Evolutionary conservation across 2,329 filamentous ascomycete genomes (phyloP), one percentile per base, ranked within the genome.

Genomic region (Ciborinia camelliae): DNA sequence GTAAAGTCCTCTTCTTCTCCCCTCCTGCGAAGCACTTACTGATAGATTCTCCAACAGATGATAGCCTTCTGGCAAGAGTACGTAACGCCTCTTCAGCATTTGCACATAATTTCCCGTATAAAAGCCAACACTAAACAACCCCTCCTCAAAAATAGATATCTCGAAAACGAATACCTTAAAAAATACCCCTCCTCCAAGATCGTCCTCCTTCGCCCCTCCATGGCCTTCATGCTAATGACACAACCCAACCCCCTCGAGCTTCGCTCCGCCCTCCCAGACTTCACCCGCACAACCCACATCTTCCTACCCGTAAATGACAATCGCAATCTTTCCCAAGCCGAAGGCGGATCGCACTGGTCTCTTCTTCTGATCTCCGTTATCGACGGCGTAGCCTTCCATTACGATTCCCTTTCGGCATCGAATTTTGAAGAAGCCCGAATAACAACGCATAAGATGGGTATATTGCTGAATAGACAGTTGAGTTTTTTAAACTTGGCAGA

Each of bases 51-150:
- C n/a, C 71, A 4, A 59, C 20, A 94, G 90, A 93, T 92, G 72
- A 98, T 99, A 70, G 89, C 92, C 59, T 98, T 99, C 76, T 99
- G 95, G 94, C 91, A 98, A 83, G 94, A 98, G 84, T 96, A 87
- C 72, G 50, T 41, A n/a, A 39, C 12, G 15, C 30, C 30, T 26
- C n/a, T 32, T 52, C 47, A 45, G 59, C 62, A 23, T 20, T 58
- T 57, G 30, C 28, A 23, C 32, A 54, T 8, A 45, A 37, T 9
- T 58, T 51, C 51, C 53, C 48, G 68, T 80, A 65, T 69, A 65
- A 66, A 55, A 30, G 32, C 23, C 20, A 50, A 14, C 45, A 57
- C 41, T 48, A 47, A 55, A 50, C 0, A 48, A 30, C 18, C 18
- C 7, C 9, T 30, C 8, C n/a, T n/a, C n/a, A n/a, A 10, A 62